Conservation (phyloP, 2,329 filamentous ascomycete genomes). For the Hymenoscyphus albidus region DNA sequence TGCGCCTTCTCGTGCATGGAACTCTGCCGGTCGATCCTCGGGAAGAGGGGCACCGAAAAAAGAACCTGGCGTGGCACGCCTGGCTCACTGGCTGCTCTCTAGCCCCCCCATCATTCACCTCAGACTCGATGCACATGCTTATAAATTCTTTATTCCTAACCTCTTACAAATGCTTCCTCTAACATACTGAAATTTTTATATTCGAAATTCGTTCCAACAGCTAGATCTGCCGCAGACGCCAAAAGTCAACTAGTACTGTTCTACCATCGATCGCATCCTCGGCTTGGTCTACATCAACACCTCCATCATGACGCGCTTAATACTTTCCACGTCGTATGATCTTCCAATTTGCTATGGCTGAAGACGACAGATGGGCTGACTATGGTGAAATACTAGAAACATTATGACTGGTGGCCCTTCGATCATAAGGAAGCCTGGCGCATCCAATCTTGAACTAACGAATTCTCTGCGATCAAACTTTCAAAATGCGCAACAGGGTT, state of each 20-base stretch:
- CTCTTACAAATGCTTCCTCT: neutral
- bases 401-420: constrained; percentile 74
- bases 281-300: constrained; percentile 1
- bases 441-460: constrained; percentile 88
- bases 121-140: neutral
- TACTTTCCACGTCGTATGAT: constrained; percentile 79
- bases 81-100: neutral
- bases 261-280: neutral
- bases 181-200: neutral
- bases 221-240: neutral
- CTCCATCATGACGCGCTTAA: constrained; percentile 64
- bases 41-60: constrained; percentile 1
- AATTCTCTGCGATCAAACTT: constrained; percentile 86
- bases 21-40: neutral
- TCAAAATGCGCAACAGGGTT: constrained; percentile 65
- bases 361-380: constrained; percentile 17
- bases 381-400: constrained; percentile 27
- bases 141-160: constrained; percentile 3
- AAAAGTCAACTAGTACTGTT: neutral
- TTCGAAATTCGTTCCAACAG: neutral
- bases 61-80: neutral
- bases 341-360: constrained; percentile 21
- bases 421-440: constrained; percentile 73
- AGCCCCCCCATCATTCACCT: neutral
- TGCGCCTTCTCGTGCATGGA: neutral